phyloP scores from a whole-genome alignment of 805 yeast species.

The Kluyveromyces dobzhanskii region DNA sequence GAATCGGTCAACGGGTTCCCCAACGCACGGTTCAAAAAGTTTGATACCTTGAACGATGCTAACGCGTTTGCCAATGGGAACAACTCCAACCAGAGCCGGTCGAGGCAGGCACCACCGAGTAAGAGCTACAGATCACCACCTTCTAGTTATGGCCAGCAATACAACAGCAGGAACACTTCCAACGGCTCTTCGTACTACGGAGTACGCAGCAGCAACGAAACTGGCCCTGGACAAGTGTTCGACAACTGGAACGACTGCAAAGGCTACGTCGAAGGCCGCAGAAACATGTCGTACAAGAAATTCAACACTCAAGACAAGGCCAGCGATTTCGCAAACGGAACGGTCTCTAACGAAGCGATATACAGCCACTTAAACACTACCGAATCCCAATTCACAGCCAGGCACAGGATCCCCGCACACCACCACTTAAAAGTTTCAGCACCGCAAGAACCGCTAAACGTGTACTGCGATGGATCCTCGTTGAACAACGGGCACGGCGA shows the following conservation, averaged over 20 bases:
- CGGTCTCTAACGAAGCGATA: not conserved
- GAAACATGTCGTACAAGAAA: constrained; percentile 37
- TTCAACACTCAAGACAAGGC: constrained; percentile 33
- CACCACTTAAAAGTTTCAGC: not conserved
- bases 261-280: constrained; percentile 21
- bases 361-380: constrained; percentile 15
- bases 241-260: constrained; percentile 29
- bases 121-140: too few relatives aligned
- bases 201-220: constrained; percentile 25
- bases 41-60: constrained; percentile 38
- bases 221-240: constrained; percentile 22
- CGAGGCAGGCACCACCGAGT: too few relatives aligned
- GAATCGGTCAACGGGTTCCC: constrained; percentile 45
- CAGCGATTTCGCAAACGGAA: constrained; percentile 20
- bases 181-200: not conserved
- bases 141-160: too few relatives aligned
- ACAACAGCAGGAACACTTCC: too few relatives aligned
- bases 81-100: too few relatives aligned
- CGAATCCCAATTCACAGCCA: constrained; percentile 9
- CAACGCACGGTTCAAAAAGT: constrained; percentile 52
- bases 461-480: constrained; percentile 78
- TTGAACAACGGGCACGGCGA: constrained; percentile 44
- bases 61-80: too few relatives aligned
- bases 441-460: constrained; percentile 9
- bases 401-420: constrained; percentile 5